Evolutionary conservation across 345 rosid species (phyloP), one percentile per base, ranked within the genome.

Genomic region (Iberis pinnata): DNA sequence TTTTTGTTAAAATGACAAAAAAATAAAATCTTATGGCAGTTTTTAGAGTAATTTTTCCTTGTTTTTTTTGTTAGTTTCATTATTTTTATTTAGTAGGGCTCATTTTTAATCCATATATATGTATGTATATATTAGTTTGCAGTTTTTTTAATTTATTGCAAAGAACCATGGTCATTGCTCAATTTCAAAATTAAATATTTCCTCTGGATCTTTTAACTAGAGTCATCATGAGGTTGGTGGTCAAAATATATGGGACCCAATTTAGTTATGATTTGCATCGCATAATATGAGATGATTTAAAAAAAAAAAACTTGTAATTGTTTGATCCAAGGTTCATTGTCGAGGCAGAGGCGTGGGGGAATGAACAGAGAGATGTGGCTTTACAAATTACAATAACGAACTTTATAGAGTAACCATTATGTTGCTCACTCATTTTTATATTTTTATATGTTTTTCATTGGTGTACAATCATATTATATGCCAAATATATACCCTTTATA

Each of bases 281-380:
- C 25, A 31, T 46, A n/a, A n/a, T n/a, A 14, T 27, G 49, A 38
- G 46, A 54, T 53, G 11, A 26, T 39, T 3, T 39, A 2, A 22
- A 11, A 41, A 53, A n/a, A 29, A 38, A 38, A 14, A n/a, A n/a
- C n/a, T 19, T 41, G 61, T 43, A 43, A 58, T 59, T 49, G 63
- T 35, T 65, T 57, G 64, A 56, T 65, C 64, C 52, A 18, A 52
- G 59, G 59, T 27, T 43, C 40, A 43, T 41, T 38, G 29, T 53
- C 43, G 24, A 59, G 66, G 27, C 39, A 58, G 70, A 61, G 27
- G 74, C 76, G 79, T 71, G 53, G 64, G 41, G 50, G 71, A 75
- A 78, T 65, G 70, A 56, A 54, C 71, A 70, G 70, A 71, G 57
- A 38, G 16, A 40, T 60, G 10, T 64, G 19, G 46, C 56, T 68